phyloP scores from a whole-genome alignment of 176 grass and related monocot species.

The Juncus effusus region DNA sequence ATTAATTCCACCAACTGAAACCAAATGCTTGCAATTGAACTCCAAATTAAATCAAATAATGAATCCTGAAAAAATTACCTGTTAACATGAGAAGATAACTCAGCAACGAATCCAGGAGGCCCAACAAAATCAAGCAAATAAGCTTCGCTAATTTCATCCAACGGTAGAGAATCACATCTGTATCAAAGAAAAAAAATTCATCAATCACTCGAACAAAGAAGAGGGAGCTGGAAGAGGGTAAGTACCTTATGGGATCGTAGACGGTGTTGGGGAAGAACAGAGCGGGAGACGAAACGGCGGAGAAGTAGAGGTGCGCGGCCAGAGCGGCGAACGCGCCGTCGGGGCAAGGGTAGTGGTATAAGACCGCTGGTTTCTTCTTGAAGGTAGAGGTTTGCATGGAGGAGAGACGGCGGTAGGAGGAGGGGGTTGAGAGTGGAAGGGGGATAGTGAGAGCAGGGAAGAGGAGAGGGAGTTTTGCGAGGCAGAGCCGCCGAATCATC shows the following conservation, averaged over 20 bases:
- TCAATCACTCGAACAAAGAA: background rate
- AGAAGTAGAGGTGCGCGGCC: conserved; percentile 92
- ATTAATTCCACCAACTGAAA: conserved; percentile 2
- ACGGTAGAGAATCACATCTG: conserved; percentile 57
- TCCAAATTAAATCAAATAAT: background rate
- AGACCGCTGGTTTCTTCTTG: conserved; percentile 53
- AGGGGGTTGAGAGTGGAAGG: background rate
- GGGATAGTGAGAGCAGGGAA: background rate
- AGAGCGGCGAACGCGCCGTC: conserved; percentile 92
- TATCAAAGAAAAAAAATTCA: background rate
- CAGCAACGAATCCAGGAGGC: conserved; percentile 75
- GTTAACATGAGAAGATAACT: conserved; percentile 66
- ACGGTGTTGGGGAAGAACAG: conserved; percentile 87
- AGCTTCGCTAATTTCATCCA: conserved; percentile 75
- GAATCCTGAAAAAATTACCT: conserved; percentile 32
- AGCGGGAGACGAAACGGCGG: conserved; percentile 51
- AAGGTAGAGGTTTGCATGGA: conserved; percentile 21
- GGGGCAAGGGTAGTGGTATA: conserved; percentile 94
- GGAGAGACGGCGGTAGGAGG: background rate
- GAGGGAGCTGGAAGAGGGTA: background rate
- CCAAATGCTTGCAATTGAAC: too few species aligned
- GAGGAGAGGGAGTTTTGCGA: background rate
- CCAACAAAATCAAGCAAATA: conserved; percentile 89
- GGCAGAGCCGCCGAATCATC: background rate
- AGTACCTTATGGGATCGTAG: conserved; percentile 81